Percentiles rank a stretch among this genome's conserved stretches.
These are phyloP conservation scores for Talaromyces sp. DNA, from an alignment of 2,329 filamentous ascomycete species.

Conservation along the genomic window DNA sequence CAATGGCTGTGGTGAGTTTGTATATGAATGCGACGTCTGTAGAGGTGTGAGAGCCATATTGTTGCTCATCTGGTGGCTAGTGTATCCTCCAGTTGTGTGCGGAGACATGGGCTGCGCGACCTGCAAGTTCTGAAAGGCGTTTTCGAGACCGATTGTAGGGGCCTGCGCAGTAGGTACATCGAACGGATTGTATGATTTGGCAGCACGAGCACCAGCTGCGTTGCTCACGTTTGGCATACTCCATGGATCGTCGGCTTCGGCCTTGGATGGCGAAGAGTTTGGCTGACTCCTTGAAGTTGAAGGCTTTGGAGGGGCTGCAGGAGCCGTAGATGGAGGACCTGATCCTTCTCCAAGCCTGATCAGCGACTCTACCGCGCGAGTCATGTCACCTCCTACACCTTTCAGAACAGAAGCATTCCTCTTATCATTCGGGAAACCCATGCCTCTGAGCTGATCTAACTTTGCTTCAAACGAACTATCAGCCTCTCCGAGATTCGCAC, in stretches of 20 bases:
- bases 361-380: conserved; percentile 79
- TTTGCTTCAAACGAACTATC: conserved; percentile 64
- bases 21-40: conserved; percentile 34
- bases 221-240: conserved; percentile 15
- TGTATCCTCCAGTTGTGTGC: conserved; percentile 66
- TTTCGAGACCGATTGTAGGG: conserved; percentile 48
- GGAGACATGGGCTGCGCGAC: conserved; percentile 70
- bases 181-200: conserved; percentile 65
- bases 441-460: conserved; percentile 71
- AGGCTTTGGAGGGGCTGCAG: conserved; percentile 56
- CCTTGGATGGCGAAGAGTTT: conserved; percentile 35
- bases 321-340: conserved; percentile 37
- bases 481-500: conserved; percentile 59
- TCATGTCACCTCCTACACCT: conserved; percentile 77
- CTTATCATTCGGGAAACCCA: conserved; percentile 85
- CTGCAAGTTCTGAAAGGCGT: conserved; percentile 73
- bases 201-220: conserved; percentile 16
- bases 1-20: conserved; percentile 34
- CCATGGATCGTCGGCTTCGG: conserved; percentile 65
- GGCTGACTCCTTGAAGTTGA: conserved; percentile 21
- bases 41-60: conserved; percentile 40
- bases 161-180: conserved; percentile 39
- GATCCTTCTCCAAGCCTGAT: conserved; percentile 72
- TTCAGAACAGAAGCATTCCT: conserved; percentile 79
- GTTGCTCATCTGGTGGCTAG: conserved; percentile 38